Percentiles rank a stretch among this genome's conserved stretches.
These are phyloP conservation scores for Pogostemon cablin DNA, from an alignment of 257 asterid genomes.

Conservation along the genomic window DNA sequence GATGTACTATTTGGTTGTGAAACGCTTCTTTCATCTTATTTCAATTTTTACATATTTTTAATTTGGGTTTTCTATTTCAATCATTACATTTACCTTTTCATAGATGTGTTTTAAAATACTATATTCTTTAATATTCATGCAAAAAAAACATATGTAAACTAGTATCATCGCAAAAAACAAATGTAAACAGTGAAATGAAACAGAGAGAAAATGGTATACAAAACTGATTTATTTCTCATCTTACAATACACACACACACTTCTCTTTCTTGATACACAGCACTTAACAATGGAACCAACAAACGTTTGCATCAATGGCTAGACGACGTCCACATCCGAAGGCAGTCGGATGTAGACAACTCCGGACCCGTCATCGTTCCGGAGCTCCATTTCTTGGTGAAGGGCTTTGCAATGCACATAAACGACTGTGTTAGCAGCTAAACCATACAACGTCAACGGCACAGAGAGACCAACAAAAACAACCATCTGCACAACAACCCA, in stretches of 20 bases:
- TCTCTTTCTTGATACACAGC: neutral
- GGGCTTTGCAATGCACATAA: slow-evolving; percentile 65
- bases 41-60: too few relatives aligned
- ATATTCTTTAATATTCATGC: too few relatives aligned
- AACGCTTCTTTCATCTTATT: too few relatives aligned
- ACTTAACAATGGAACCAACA: neutral
- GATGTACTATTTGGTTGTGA: neutral
- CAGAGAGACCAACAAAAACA: slow-evolving; percentile 42
- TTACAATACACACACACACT: neutral
- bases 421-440: slow-evolving; percentile 50
- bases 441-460: slow-evolving; percentile 46
- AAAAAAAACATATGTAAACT: too few relatives aligned
- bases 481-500: slow-evolving; percentile 48
- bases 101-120: too few relatives aligned
- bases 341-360: slow-evolving; percentile 52
- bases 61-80: too few relatives aligned
- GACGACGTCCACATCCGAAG: slow-evolving; percentile 33
- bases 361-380: slow-evolving; percentile 58
- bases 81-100: too few relatives aligned
- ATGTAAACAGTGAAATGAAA: too few relatives aligned
- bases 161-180: too few relatives aligned
- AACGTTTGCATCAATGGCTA: neutral
- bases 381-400: slow-evolving; percentile 55
- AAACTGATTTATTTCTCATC: neutral
- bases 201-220: neutral